Percentiles rank a stretch among this genome's conserved stretches.
These are phyloP conservation scores for Globisporangium acanthophoron DNA, from an alignment of 352 stramenopile genomes.

Conservation along the genomic window DNA sequence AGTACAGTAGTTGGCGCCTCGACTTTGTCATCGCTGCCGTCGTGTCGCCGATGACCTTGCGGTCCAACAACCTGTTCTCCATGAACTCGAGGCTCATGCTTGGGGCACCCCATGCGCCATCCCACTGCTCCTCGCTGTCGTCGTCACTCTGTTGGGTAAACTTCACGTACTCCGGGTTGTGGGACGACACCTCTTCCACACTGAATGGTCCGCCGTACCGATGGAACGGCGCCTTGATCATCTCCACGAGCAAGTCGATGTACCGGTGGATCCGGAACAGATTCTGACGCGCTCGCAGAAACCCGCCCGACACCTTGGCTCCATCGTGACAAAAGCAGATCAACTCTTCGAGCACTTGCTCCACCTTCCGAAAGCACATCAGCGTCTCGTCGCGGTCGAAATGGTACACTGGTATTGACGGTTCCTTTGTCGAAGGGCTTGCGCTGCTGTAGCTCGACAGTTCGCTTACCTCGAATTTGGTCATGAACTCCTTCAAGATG, in stretches of 20 bases:
- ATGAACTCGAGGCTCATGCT: neutral
- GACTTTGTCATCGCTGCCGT: conserved; percentile 3
- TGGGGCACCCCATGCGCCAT: conserved; percentile 5
- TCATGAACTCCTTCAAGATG: conserved; percentile 29
- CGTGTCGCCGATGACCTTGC: neutral
- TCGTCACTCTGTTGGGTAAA: conserved; percentile 10
- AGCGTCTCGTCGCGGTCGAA: conserved; percentile 36
- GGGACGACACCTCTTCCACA: conserved; percentile 44
- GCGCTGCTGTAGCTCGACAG: neutral
- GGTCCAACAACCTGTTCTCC: neutral
- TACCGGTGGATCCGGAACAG: conserved; percentile 56
- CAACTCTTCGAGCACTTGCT: conserved; percentile 41
- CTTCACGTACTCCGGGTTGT: conserved; percentile 42
- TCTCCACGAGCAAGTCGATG: conserved; percentile 55
- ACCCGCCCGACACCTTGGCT: conserved; percentile 16
- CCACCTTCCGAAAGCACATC: conserved; percentile 25
- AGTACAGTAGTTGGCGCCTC: conserved; percentile 13
- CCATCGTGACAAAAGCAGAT: conserved; percentile 37
- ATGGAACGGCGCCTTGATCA: conserved; percentile 61
- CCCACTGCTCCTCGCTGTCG: conserved; percentile 6
- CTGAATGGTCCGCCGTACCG: conserved; percentile 55
- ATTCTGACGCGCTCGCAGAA: conserved; percentile 34
- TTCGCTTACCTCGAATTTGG: conserved; percentile 20
- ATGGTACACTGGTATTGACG: neutral
- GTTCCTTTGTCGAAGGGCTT: neutral